Evolutionary conservation across 371 early-diverging fungal species (phyloP), one percentile per base, ranked within the genome.

Genomic region (Mortierella sp.): DNA sequence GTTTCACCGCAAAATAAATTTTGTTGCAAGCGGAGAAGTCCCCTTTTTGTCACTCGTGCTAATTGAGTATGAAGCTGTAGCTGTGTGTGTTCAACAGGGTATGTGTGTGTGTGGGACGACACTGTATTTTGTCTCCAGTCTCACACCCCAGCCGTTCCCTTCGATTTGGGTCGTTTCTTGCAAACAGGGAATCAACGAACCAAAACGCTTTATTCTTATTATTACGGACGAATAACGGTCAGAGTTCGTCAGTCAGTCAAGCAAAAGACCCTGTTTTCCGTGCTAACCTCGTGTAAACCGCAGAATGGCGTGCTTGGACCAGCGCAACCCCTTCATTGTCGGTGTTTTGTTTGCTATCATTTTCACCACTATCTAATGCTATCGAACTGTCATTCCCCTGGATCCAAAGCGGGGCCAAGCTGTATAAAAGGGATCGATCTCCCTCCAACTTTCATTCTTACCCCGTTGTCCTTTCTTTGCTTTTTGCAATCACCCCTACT

Each of bases 271-370:
- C 61, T 19, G 14, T 61, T 34, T 31, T 22, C 37, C 34, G 37
- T 61, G 61, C 61, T 61, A 61, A 9, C 34, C 39, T 39, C 61
- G 22, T 61, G 61, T 61, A 22, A 61, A 55, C 37, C 9, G 2
- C 3, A 61, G 16, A 34, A 61, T 61, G 61, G 37, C 61, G 61
- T 61, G 61, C 61, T 61, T 61, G 61, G 61, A 61, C 61, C 61
- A 61, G 61, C 37, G 9, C 37, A 61, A 61, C 61, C 61, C 61
- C 61, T 61, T 58, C 61, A 58, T 3, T 58, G 61, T 34, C 61
- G 61, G 61, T 14, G 58, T 26, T 29, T 16, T 22, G 3, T 64
- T 40, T 65, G 26, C 14, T 26, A 41, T 43, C 43, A 6, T 7
- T 31, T 16, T 13, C 16, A 26, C 24, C 22, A 14, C 14, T 61